Base-by-base conservation (phyloP, 23 red algal species). In the Cyanidiococcus yangmingshanensis region DNA sequence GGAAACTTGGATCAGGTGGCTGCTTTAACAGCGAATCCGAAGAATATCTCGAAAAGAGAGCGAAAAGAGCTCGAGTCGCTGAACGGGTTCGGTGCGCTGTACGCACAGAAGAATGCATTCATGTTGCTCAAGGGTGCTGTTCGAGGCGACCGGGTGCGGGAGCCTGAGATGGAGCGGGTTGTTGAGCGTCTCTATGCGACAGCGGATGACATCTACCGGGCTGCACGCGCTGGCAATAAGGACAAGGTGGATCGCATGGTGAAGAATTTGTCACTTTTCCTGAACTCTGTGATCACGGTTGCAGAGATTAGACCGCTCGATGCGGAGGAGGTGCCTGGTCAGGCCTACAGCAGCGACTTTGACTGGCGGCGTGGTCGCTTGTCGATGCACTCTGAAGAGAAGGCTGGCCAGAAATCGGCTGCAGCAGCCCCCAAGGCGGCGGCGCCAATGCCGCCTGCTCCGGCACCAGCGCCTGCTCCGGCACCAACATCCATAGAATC, bases 91-190 rank as follows among this genome's bases (percentile, higher is more conserved):
- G 63, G 63, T 2, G 63, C 63, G 32, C 32, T 71, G 16, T 71
- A 71, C 63, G 63, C 21, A 30, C 16, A 71, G n/a, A 7, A 30
- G 63, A 25, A 35, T 29, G 63, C 63, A 12, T 71, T 71, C 32
- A 27, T 35, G n/a, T 29, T 71, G 7, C 63, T 71, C 16, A 71
- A 35, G 32, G 32, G 32, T 35, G 63, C 63, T 7, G 63, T 71
- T 25, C 63, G 63, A 7, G 63, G 63, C 63, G 63, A 71, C n/a
- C 21, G 63, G 27, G 32, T 35, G 7, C 21, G 32, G 27, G 63
- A 71, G 63, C n/a, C 32, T 25, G 63, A 71, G 63, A 71, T 71
- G 63, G 63, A 71, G 3, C 63, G 63, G 3, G 63, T 71, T 35
- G 63, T 71, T 35, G 63, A 71, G 3, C 63, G 63, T 12, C 32